These are phyloP conservation scores for Periconia sp. DNA, from an alignment of 2,329 filamentous ascomycete species.

Conservation along the genomic window DNA sequence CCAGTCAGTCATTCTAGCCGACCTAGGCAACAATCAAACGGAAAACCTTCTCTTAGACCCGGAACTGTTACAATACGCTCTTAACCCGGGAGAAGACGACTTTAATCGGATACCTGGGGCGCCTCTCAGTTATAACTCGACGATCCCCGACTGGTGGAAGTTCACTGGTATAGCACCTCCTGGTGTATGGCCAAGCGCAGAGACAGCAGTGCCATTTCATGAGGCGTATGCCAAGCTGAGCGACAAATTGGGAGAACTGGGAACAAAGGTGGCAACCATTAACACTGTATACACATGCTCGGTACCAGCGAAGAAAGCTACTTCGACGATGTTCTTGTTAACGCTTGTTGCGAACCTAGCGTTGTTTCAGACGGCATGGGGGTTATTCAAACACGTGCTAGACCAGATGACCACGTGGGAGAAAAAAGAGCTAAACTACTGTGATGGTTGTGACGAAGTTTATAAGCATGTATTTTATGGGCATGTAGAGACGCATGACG, in stretches of 20 bases:
- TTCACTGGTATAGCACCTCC: conserved; percentile 2
- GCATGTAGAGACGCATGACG: too few species aligned
- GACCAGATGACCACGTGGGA: too few species aligned
- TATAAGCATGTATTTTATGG: too few species aligned
- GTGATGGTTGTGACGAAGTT: too few species aligned
- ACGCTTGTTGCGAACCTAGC: too few species aligned
- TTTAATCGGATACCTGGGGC: conserved; percentile 5
- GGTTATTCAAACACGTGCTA: too few species aligned
- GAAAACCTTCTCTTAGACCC: conserved; percentile 8
- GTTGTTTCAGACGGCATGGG: too few species aligned
- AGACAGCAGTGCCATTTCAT: neutral
- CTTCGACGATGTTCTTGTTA: too few species aligned
- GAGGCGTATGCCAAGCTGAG: conserved; percentile 1
- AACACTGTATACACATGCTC: too few species aligned
- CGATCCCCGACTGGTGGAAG: conserved; percentile 1
- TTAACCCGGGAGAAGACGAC: conserved; percentile 7
- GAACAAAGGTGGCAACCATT: too few species aligned
- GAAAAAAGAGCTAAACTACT: too few species aligned
- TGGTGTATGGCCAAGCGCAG: neutral
- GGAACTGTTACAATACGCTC: conserved; percentile 9
- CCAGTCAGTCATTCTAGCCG: conserved; percentile 10
- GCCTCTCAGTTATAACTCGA: conserved; percentile 1
- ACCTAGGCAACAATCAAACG: conserved; percentile 8
- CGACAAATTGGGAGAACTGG: neutral
- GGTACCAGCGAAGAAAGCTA: too few species aligned